Base-by-base conservation (phyloP, 1,284 basidiomycete genomes). In the Ustilago nuda region DNA sequence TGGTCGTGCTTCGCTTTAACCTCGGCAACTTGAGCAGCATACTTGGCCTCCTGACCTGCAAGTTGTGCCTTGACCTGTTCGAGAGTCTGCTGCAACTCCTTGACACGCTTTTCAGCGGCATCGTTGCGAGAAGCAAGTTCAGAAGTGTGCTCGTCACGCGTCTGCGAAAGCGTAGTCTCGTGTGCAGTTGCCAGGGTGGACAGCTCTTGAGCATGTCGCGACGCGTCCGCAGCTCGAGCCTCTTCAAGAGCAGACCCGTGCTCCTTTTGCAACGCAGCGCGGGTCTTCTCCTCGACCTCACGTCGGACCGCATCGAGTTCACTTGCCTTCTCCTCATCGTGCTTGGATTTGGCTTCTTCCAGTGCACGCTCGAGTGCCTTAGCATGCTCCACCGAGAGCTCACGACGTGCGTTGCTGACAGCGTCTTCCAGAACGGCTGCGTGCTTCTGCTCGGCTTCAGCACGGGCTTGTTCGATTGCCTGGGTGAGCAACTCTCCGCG, bases 1-100 rank as follows among this genome's bases (percentile, higher is more conserved):
- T 66, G 57, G 36, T 78, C 75, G 51, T 72, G 70, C 60, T 80
- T 66, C 9, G 69, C 75, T 58, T 79, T 66, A 52, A 72, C 62
- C 32, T 79, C 71, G 53, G 72, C 73, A 2, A 75, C 56, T 59
- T 79, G 67, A 15, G 67, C 70, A 27, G 61, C 69, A 45, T 75
- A 72, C 50, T 72, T 69, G 59, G 57, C 52, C 37, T 80, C 69
- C 51, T 75, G 69, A 27, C 61, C 41, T 8, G 62, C 66, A 12
- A 77, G 66, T 51, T 72, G 75, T 12, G 70, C 61, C 62, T 75
- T 70, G 53, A 68, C 55, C 58, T 67, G 35, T 11, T 72, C 69
- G 43, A 80, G 35, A 51, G 63, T 43, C 33, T 75, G 59, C 23
- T 68, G 67, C 35, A 72, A 60, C 52, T 67, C 60, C 57, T 79